Evolutionary conservation across 2,329 filamentous ascomycete species (phyloP), one percentile per base, ranked within the genome.

Genomic region (Claviceps africana): DNA sequence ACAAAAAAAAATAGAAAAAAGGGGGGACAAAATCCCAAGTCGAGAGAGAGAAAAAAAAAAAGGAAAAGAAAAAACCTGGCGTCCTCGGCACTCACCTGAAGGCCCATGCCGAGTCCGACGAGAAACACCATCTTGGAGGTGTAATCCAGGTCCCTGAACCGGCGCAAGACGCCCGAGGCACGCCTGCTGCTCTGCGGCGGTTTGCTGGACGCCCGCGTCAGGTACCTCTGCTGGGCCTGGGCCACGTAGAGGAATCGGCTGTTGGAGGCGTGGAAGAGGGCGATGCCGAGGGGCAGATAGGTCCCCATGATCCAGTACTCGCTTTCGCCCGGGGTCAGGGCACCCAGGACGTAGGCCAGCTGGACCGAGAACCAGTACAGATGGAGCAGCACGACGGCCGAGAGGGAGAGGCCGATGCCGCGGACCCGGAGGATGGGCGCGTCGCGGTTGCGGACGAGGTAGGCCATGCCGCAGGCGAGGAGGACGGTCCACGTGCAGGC

Each of bases 251-350:
- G 72, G 52, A 83, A 78, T 50, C 78, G 76, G 55, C 69, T 73
- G 62, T 83, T 82, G 53, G 77, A 77, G 30, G 78, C 80, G 57
- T 84, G 80, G 60, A 84, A 84, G 2, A 85, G 67, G 17, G 79
- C 81, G 50, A 85, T 78, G 33, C 81, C 81, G 47, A 79, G 73
- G 6, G 81, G 82, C 7, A 85, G 67, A 61, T 78, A 81, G 45
- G 78, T 73, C 48, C 77, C 75, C 81, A 85, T 85, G 60, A 82
- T 71, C 76, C 79, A 85, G 61, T 74, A 85, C 61, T 82, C 76
- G 10, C 71, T 68, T 11, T 73, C 67, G 48, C 73, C 75, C 0
- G 78, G 74, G 28, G 65, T 61, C 2, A 68, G 54, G 0, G 63
- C 58, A 0, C 67, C 68, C 22, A 70, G 51, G 1, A 65, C 56